Evolutionary conservation across 495 filamentous ascomycete genomes (phyloP).

Genomic region (Pyrenula massariospora): DNA sequence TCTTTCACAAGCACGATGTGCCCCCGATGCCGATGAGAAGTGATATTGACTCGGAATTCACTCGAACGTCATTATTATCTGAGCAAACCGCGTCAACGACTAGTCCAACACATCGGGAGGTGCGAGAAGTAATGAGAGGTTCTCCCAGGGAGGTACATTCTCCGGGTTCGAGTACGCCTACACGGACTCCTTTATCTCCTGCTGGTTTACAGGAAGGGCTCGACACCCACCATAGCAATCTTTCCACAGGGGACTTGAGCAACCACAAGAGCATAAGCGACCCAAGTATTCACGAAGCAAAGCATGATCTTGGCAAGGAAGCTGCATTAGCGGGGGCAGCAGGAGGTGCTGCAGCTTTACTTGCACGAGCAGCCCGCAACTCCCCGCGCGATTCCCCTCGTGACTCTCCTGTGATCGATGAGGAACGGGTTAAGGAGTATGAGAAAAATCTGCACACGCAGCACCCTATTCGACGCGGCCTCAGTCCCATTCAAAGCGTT

Average conservation of each 20-base stretch:
- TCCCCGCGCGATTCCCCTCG: neutral
- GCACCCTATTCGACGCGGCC: slow-evolving; percentile 43
- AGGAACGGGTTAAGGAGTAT: slow-evolving; percentile 19
- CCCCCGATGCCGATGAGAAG: slow-evolving; percentile 80
- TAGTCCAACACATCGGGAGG: slow-evolving; percentile 32
- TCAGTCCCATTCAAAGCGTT: slow-evolving; percentile 84
- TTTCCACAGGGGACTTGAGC: slow-evolving; percentile 42
- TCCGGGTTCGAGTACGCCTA: slow-evolving; percentile 41
- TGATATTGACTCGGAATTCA: slow-evolving; percentile 75
- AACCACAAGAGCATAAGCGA: slow-evolving; percentile 36
- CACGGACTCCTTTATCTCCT: slow-evolving; percentile 37
- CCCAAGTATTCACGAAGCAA: slow-evolving; percentile 29
- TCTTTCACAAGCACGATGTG: slow-evolving; percentile 48
- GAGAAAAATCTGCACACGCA: slow-evolving; percentile 45
- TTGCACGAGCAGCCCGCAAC: slow-evolving; percentile 20
- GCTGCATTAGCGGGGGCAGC: slow-evolving; percentile 21
- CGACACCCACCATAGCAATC: slow-evolving; percentile 45
- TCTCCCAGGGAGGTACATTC: slow-evolving; percentile 38
- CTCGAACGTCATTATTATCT: slow-evolving; percentile 78
- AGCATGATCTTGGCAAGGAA: slow-evolving; percentile 34
- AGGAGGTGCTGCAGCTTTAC: slow-evolving; percentile 31
- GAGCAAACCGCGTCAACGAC: slow-evolving; percentile 58
- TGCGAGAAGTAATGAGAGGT: slow-evolving; percentile 44
- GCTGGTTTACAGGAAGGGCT: slow-evolving; percentile 35
- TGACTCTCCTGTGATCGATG: neutral